These are phyloP conservation scores for Hirschfeldia incana DNA, from an alignment of 345 rosid genomes.

Conservation along the genomic window DNA sequence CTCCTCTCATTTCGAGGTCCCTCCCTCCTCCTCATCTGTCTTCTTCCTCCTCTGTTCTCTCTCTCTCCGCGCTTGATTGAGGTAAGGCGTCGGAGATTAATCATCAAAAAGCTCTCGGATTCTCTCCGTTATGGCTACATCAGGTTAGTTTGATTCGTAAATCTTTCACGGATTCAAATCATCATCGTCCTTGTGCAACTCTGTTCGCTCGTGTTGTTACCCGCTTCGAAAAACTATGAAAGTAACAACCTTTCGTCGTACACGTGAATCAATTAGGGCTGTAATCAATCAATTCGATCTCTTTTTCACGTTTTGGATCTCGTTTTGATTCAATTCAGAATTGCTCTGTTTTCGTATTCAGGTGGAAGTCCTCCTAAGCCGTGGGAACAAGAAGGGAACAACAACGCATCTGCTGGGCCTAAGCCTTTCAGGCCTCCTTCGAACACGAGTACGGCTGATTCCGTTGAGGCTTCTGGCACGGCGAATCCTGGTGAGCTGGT, in stretches of 20 bases:
- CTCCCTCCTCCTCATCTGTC: conserved; percentile 16
- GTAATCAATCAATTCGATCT: neutral
- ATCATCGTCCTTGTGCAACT: neutral
- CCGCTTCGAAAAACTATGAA: neutral
- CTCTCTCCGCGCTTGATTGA: conserved; percentile 30
- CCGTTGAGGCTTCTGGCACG: conserved; percentile 97
- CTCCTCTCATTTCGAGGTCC: conserved; percentile 37
- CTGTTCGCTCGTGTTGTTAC: neutral
- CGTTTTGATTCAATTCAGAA: no score
- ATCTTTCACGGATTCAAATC: neutral
- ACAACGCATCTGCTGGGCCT: conserved; percentile 64
- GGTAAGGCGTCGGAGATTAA: conserved; percentile 35
- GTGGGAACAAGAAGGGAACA: conserved; percentile 80
- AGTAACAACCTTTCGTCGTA: neutral
- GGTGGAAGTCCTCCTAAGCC: conserved; percentile 86
- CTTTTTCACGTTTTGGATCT: neutral
- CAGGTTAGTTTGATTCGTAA: conserved; percentile 40
- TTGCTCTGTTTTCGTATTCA: conserved; percentile 15
- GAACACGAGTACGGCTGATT: conserved; percentile 79
- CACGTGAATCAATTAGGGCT: conserved; percentile 6
- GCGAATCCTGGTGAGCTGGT: conserved; percentile 85
- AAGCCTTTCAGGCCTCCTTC: conserved; percentile 93
- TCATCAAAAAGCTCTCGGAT: conserved; percentile 17
- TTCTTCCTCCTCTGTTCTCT: neutral
- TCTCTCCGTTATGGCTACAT: conserved; percentile 44